These are phyloP conservation scores for Linanthus parryae DNA, from an alignment of 148 eudicot genomes.

Conservation along the genomic window DNA sequence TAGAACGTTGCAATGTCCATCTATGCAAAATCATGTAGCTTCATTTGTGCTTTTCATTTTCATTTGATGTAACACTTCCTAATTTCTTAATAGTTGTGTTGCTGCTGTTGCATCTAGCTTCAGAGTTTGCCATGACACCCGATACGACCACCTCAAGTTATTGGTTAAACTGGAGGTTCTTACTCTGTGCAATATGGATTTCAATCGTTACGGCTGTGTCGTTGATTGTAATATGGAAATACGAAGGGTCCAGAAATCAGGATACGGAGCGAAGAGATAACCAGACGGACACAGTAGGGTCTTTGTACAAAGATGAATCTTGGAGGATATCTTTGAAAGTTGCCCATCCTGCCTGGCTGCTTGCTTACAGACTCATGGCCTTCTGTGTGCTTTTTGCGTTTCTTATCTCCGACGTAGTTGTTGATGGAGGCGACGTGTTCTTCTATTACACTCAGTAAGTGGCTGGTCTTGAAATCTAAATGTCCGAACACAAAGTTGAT, in stretches of 20 bases:
- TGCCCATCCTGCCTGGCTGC: slow-evolving; percentile 61
- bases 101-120: too few relatives aligned
- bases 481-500: neutral
- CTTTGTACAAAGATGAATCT: slow-evolving; percentile 49
- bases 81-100: too few relatives aligned
- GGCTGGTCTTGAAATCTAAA: neutral
- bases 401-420: slow-evolving; percentile 35
- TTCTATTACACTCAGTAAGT: slow-evolving; percentile 79
- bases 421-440: slow-evolving; percentile 46
- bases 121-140: slow-evolving; percentile 43
- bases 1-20: too few relatives aligned
- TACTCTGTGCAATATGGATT: slow-evolving; percentile 61
- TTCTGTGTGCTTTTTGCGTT: slow-evolving; percentile 43
- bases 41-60: too few relatives aligned
- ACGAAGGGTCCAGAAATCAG: slow-evolving; percentile 40
- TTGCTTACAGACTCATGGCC: slow-evolving; percentile 49
- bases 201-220: slow-evolving; percentile 30
- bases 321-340: slow-evolving; percentile 60
- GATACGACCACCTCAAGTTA: slow-evolving; percentile 68
- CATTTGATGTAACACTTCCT: too few relatives aligned
- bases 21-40: too few relatives aligned
- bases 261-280: slow-evolving; percentile 23
- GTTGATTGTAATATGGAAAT: slow-evolving; percentile 47
- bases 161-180: slow-evolving; percentile 94
- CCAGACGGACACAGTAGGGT: slow-evolving; percentile 22